Evolutionary conservation across 169 alveolate species (phyloP).

Genomic region (Plasmodium chabaudi): DNA sequence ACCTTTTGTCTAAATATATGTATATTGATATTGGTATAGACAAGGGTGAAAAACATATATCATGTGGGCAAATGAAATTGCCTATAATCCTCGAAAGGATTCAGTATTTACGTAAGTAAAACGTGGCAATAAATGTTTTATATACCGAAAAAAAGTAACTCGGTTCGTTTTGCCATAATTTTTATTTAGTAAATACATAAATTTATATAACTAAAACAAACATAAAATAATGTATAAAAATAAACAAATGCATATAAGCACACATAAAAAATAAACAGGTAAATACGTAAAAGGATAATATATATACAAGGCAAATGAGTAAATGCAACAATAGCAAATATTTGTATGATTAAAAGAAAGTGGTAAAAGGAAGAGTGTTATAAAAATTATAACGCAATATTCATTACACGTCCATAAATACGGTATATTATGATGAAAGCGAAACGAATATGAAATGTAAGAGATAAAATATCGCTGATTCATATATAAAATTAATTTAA

Average conservation of each 20-base stretch:
- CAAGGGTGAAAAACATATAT: too few species aligned
- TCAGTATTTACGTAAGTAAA: neutral
- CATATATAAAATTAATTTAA: neutral
- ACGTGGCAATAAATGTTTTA: neutral
- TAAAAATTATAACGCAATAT: neutral
- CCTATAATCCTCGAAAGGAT: too few species aligned
- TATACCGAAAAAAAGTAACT: slow-evolving; percentile 7
- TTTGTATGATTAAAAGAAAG: slow-evolving; percentile 47
- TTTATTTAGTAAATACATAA: slow-evolving; percentile 13
- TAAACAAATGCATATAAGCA: slow-evolving; percentile 43
- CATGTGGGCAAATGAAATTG: too few species aligned
- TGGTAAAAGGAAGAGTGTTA: slow-evolving; percentile 5
- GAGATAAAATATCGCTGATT: neutral
- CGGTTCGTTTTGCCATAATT: slow-evolving; percentile 15
- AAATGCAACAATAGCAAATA: neutral
- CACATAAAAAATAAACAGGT: slow-evolving; percentile 28
- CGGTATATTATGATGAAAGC: neutral
- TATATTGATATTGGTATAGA: neutral
- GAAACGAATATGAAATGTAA: neutral
- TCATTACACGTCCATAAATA: neutral
- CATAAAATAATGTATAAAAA: slow-evolving; percentile 29
- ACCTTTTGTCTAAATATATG: neutral
- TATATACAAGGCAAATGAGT: neutral
- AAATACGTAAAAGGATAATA: neutral
- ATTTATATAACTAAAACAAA: slow-evolving; percentile 45